Evolutionary conservation across 2,329 filamentous ascomycete species (phyloP).

Genomic region (Diaporthe sp.): DNA sequence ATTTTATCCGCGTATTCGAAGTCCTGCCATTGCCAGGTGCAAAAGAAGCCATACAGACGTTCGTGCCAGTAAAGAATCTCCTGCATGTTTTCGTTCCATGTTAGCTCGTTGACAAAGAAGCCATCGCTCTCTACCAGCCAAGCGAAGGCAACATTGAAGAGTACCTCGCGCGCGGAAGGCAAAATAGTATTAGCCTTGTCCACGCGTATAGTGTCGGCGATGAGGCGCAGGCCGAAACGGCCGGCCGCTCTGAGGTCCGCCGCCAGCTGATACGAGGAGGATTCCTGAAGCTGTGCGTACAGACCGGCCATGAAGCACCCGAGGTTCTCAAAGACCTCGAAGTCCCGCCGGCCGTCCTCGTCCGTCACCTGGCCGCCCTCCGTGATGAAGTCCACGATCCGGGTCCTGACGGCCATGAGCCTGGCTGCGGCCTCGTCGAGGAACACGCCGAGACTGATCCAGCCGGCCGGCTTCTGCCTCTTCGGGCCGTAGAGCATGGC

Average conservation of each 20-base stretch:
- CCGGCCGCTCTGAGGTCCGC: background rate
- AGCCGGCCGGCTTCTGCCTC: background rate
- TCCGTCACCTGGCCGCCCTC: background rate
- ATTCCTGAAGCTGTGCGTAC: background rate
- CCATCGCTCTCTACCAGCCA: background rate
- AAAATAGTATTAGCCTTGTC: no score
- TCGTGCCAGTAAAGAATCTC: background rate
- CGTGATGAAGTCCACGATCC: background rate
- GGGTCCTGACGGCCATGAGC: background rate
- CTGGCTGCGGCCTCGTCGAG: background rate
- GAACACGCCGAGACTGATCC: background rate
- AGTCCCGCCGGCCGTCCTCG: background rate
- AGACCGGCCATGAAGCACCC: background rate
- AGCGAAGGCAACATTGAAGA: background rate
- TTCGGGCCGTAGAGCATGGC: background rate
- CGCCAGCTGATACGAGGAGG: background rate
- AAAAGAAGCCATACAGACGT: no score
- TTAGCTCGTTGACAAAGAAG: background rate
- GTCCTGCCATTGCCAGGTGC: no score
- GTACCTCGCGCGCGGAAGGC: no score
- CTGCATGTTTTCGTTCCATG: background rate
- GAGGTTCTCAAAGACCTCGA: background rate
- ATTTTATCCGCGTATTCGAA: no score
- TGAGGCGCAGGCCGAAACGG: background rate
- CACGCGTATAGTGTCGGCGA: background rate